A percentile compares a stretch with the other conserved stretches of the same genome.
These are phyloP conservation scores for Suhomyces bribrorum DNA, from an alignment of 1,139 yeast species.

Conservation along the genomic window DNA sequence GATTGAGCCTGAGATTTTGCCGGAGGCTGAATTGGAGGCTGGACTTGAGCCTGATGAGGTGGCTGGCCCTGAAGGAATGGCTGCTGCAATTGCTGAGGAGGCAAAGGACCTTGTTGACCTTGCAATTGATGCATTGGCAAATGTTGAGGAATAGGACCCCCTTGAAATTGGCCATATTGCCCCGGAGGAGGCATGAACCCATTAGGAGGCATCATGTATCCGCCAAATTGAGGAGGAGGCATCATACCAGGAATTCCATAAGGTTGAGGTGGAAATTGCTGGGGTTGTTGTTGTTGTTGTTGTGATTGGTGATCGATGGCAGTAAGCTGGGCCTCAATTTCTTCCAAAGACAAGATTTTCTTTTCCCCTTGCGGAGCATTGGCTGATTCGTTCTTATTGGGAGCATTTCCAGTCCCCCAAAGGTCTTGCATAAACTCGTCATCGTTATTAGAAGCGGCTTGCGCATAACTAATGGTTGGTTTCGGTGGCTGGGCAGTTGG, in stretches of 20 bases:
- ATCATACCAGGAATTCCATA: slow-evolving; percentile 43
- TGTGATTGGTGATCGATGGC: slow-evolving; percentile 47
- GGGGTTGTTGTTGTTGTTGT: slow-evolving; percentile 26
- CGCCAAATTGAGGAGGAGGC: slow-evolving; percentile 39
- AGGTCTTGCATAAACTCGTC: slow-evolving; percentile 53
- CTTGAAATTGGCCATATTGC: slow-evolving; percentile 36
- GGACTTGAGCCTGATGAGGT: slow-evolving; percentile 19
- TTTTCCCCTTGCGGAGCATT: slow-evolving; percentile 27
- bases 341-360: slow-evolving; percentile 66
- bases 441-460: slow-evolving; percentile 40
- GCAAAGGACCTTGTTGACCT: slow-evolving; percentile 20
- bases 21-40: slow-evolving; percentile 7
- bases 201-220: slow-evolving; percentile 44
- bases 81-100: slow-evolving; percentile 18
- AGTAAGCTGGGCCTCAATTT: slow-evolving; percentile 73
- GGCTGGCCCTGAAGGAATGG: slow-evolving; percentile 16
- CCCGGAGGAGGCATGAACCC: slow-evolving; percentile 43
- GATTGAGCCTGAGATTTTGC: not conserved
- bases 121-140: slow-evolving; percentile 30
- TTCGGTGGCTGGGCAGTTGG: slow-evolving; percentile 20
- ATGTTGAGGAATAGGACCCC: slow-evolving; percentile 22
- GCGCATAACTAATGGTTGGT: slow-evolving; percentile 57
- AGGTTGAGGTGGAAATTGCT: slow-evolving; percentile 25
- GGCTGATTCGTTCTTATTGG: slow-evolving; percentile 16
- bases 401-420: slow-evolving; percentile 47